Percentiles rank a stretch among this genome's conserved stretches.
These are phyloP conservation scores for Sclerotinia minor DNA, from an alignment of 2,329 filamentous ascomycete genomes.

Conservation along the genomic window DNA sequence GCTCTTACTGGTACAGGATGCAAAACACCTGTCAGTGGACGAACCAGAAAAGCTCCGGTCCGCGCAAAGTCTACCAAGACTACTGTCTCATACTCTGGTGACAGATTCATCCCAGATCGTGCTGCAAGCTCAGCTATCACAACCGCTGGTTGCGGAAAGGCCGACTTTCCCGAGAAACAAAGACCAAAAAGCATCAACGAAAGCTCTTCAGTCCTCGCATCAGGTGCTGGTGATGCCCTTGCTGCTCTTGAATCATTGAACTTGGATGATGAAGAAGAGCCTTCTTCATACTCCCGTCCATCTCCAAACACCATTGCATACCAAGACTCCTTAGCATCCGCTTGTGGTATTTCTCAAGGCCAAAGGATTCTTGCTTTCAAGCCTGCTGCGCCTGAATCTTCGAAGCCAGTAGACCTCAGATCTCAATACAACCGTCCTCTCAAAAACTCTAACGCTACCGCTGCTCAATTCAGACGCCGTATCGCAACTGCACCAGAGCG, in stretches of 20 bases:
- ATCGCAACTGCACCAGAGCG: slow-evolving; percentile 94
- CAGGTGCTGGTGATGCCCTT: slow-evolving; percentile 70
- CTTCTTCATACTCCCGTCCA: slow-evolving; percentile 69
- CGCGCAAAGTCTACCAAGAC: slow-evolving; percentile 67
- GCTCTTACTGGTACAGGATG: slow-evolving; percentile 80
- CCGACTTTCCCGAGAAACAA: slow-evolving; percentile 68
- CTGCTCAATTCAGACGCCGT: slow-evolving; percentile 85
- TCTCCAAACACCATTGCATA: slow-evolving; percentile 89
- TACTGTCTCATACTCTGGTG: slow-evolving; percentile 70
- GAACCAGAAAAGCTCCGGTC: slow-evolving; percentile 55
- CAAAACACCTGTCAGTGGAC: slow-evolving; percentile 60
- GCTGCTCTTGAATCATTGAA: slow-evolving; percentile 78
- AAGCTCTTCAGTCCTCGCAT: slow-evolving; percentile 73
- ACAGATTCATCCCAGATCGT: slow-evolving; percentile 96
- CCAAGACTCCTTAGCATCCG: slow-evolving; percentile 84
- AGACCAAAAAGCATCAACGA: slow-evolving; percentile 71
- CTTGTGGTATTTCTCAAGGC: slow-evolving; percentile 89
- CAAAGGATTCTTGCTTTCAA: slow-evolving; percentile 98
- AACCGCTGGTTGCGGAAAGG: slow-evolving; percentile 79
- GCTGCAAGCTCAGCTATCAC: slow-evolving; percentile 84
- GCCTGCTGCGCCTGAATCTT: slow-evolving; percentile 95
- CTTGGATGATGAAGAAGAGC: slow-evolving; percentile 69
- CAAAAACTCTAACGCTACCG: slow-evolving; percentile 69
- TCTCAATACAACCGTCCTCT: slow-evolving; percentile 98
- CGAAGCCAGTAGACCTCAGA: slow-evolving; percentile 94